Base-by-base conservation (phyloP, 306 rosid species). In the Rosa persica region DNA sequence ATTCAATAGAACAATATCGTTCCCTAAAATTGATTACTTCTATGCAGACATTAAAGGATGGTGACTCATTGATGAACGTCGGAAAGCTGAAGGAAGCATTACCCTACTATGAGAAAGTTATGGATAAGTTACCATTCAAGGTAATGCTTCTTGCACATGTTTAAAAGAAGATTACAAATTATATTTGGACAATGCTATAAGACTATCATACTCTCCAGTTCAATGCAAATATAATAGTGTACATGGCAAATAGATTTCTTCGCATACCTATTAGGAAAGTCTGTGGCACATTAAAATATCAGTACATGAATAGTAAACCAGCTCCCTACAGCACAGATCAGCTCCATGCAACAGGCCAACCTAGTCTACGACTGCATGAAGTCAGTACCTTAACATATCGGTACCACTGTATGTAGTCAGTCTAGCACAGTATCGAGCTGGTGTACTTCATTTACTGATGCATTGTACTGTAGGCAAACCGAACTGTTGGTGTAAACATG, bases 1-100 rank as follows among this genome's bases (percentile, higher is more conserved):
- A 36, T 34, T 20, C 30, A 72, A 10, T 72, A 44, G 10, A 40
- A 40, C 47, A 66, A 40, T 44, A 12, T 11, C 62, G 20, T 44
- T 67, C 72, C 71, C 25, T 34, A 54, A 78, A 38, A 20, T 47
- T 34, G n/a, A n/a, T n/a, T 47, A 49, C n/a, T 40, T 67, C 36
- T 75, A 34, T 81, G 15, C 81, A 94, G 97, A 84, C 84, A 72
- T 78, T 90, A 84, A 86, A 87, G 73, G 92, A 89, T 67, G 98
- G 98, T 46, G 95, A 92, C 81, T 79, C 81, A 20, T 87, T 92
- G 79, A 90, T 92, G 98, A 81, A 84, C 72, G 77, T 34, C 34
- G 98, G 97, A 79, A 81, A 80, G 79, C 90, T 94, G 68, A 88
- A 72, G 81, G 91, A 87, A 73, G 95, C 97, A 60, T 78, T 92